These are phyloP conservation scores for Nymphaea thermarum DNA, from an alignment of 164 flowering plant species.

Conservation along the genomic window DNA sequence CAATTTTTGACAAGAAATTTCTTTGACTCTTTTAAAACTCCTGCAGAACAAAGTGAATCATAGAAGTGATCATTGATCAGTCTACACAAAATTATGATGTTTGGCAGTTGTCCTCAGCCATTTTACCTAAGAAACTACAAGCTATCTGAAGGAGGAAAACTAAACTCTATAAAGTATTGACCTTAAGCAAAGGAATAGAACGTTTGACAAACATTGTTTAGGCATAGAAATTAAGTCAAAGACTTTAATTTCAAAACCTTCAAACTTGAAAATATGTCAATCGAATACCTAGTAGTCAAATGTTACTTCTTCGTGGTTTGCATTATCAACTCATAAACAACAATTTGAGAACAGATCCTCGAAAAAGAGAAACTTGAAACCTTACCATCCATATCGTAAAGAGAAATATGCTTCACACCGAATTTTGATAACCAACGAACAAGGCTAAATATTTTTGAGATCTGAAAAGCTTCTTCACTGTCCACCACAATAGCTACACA, in stretches of 20 bases:
- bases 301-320: no score
- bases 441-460: conserved; percentile 42
- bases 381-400: conserved; percentile 79
- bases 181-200: background rate
- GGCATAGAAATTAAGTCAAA: no score
- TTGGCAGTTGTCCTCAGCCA: background rate
- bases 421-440: conserved; percentile 47
- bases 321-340: no score
- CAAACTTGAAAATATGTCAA: no score
- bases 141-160: no score
- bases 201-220: background rate
- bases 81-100: background rate
- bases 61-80: background rate
- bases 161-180: no score
- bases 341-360: no score
- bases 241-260: no score
- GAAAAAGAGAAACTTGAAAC: background rate
- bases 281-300: no score
- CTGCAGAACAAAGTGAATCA: conserved; percentile 18
- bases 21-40: conserved; percentile 68
- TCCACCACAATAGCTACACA: conserved; percentile 77
- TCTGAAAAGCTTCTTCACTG: conserved; percentile 66
- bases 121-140: no score
- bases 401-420: conserved; percentile 62
- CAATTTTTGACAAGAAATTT: conserved; percentile 33